Evolutionary conservation across 2,329 filamentous ascomycete species (phyloP), one percentile per base, ranked within the genome.

Genomic region (Apiospora phragmitis): DNA sequence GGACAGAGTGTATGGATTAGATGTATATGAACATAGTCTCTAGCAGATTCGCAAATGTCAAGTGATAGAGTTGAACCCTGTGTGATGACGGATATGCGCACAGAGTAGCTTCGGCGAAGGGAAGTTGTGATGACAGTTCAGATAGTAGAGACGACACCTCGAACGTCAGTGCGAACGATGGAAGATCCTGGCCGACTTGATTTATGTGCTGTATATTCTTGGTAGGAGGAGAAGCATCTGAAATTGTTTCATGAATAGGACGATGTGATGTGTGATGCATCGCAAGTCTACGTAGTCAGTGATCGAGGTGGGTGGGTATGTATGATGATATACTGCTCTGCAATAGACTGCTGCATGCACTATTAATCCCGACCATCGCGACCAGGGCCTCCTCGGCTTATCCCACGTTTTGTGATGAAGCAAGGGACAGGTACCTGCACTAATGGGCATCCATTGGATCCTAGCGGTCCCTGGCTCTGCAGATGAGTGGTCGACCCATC

Each of bases 351-450:
- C 38, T 41, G 38, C 38, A 41, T 12, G 38, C 38, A 41, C 38
- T 41, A 41, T 41, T 41, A 45, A 21, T 47, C 43, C 21, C 43
- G 43, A 47, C 43, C 43, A 47, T 8, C 43, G 21, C 43, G 21
- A 47, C 43, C 43, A 35, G 51, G 51, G 51, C 51, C 51, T 59
- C 51, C 51, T 59, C 29, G 51, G 51, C 29, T n/a, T 62, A 38
- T 62, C 55, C 55, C 55, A 62, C 55, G 55, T 62, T 62, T 38
- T 62, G 55, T 62, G 55, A 38, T 12, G 55, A 38, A 62, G 55
- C 55, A 62, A 62, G 55, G 55, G 18, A 62, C 55, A 62, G 55
- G 55, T 62, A 62, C 55, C 55, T 62, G 55, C 55, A 38, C 29
- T 35, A 55, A 55, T 55, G 49, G 51, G 51, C 29, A 26, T 9